A percentile compares a stretch with the other conserved stretches of the same genome.
These are phyloP conservation scores for Candida insectalens DNA, from an alignment of 805 yeast species.

Conservation along the genomic window DNA sequence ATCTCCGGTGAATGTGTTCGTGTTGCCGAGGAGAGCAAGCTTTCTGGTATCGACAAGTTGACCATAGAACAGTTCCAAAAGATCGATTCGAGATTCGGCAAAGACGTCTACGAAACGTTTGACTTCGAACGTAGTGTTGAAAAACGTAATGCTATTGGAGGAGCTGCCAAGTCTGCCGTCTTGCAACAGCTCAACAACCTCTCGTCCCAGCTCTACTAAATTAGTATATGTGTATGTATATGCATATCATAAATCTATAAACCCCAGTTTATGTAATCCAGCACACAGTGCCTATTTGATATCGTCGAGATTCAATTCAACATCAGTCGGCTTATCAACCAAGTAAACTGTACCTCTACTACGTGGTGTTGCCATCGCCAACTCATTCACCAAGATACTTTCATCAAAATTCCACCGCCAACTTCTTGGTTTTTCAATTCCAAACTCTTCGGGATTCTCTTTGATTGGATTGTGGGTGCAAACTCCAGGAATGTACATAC, in stretches of 20 bases:
- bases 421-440: not conserved
- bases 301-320: not conserved
- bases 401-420: not conserved
- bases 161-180: constrained; percentile 92
- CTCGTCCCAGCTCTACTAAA: constrained; percentile 2
- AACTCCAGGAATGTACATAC: not conserved
- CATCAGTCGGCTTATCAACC: not conserved
- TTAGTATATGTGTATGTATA: not conserved
- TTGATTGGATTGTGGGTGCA: not conserved
- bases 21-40: constrained; percentile 66
- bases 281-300: not conserved
- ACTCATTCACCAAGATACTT: not conserved
- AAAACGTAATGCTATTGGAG: constrained; percentile 94
- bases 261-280: too few relatives aligned
- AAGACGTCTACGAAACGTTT: constrained; percentile 78
- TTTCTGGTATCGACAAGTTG: constrained; percentile 82
- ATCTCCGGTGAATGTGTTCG: constrained; percentile 97
- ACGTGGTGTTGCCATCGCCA: too few relatives aligned
- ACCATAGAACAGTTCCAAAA: constrained; percentile 65
- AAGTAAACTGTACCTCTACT: not conserved
- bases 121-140: constrained; percentile 92
- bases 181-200: constrained; percentile 51
- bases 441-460: not conserved
- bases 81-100: constrained; percentile 73
- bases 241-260: too few relatives aligned